Percentiles rank a stretch among this genome's conserved stretches.
phyloP scores from a whole-genome alignment of 1,139 yeast species.

The Maudiozyma humilis region DNA sequence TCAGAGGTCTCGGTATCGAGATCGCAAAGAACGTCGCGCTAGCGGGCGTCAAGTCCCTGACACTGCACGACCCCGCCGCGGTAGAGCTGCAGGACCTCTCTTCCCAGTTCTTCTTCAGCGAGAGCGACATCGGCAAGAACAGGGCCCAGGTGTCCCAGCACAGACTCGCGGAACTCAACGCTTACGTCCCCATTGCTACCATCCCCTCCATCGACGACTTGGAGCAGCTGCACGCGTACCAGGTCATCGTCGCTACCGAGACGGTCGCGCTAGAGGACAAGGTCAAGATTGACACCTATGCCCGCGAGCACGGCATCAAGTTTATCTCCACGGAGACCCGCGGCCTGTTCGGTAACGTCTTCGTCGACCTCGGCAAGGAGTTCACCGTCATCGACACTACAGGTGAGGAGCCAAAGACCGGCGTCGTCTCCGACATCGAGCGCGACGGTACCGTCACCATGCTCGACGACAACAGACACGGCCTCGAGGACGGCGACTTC shows the following conservation, averaged over 20 bases:
- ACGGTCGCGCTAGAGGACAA: slow-evolving; percentile 64
- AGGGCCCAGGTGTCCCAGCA: slow-evolving; percentile 65
- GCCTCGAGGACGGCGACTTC: slow-evolving; percentile 83
- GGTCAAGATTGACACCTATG: slow-evolving; percentile 61
- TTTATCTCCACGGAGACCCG: slow-evolving; percentile 75
- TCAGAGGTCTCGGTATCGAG: slow-evolving; percentile 88
- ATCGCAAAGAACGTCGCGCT: slow-evolving; percentile 93
- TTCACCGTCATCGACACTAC: slow-evolving; percentile 77
- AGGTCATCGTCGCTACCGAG: slow-evolving; percentile 79
- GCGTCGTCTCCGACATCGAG: slow-evolving; percentile 84
- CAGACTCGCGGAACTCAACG: slow-evolving; percentile 71
- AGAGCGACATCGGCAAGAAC: slow-evolving; percentile 62
- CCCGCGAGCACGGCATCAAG: slow-evolving; percentile 67
- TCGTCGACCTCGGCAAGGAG: slow-evolving; percentile 80
- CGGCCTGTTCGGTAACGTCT: slow-evolving; percentile 82
- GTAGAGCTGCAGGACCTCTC: slow-evolving; percentile 68
- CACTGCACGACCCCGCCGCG: slow-evolving; percentile 76
- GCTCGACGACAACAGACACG: slow-evolving; percentile 88
- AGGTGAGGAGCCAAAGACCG: slow-evolving; percentile 87
- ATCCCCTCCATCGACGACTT: slow-evolving; percentile 46
- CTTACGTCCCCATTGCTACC: slow-evolving; percentile 81
- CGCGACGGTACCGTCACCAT: slow-evolving; percentile 85
- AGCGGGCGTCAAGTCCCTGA: slow-evolving; percentile 91
- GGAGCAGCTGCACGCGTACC: slow-evolving; percentile 48
- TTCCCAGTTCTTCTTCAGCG: slow-evolving; percentile 75